Conservation (phyloP, 2,329 filamentous ascomycete species). For the Nigrograna mackinnonii region DNA sequence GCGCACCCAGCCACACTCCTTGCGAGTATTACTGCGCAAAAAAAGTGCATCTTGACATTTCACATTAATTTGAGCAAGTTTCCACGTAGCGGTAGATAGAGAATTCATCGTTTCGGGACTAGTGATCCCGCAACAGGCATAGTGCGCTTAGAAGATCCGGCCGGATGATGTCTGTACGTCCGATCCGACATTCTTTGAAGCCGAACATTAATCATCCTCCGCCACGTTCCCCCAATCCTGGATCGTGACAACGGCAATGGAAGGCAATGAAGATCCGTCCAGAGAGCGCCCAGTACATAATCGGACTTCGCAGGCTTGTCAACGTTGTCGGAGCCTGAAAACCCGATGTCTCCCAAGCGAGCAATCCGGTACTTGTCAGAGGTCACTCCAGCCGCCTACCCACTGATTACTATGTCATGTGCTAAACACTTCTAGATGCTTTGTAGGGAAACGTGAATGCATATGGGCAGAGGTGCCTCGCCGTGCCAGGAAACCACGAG, state of each 20-base stretch:
- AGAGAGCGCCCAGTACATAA: conserved; percentile 11
- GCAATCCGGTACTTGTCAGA: conserved; percentile 29
- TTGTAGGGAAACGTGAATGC: conserved; percentile 27
- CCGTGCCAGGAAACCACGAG: conserved; percentile 26
- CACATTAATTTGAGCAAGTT: no score
- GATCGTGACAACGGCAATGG: conserved; percentile 21
- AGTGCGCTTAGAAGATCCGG: conserved; percentile 11
- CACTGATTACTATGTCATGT: neutral
- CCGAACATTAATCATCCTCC: no score
- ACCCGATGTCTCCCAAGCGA: conserved; percentile 36
- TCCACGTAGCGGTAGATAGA: no score
- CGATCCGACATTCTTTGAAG: conserved; percentile 1
- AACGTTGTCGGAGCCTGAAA: conserved; percentile 36
- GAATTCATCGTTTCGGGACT: no score
- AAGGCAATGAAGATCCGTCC: conserved; percentile 19
- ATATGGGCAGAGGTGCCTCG: conserved; percentile 35
- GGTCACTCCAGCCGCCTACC: conserved; percentile 15
- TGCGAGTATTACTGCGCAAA: no score
- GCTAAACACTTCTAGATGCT: conserved; percentile 31
- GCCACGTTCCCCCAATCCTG: no score
- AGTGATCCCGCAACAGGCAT: neutral
- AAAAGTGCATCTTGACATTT: no score
- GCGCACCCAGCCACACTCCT: no score
- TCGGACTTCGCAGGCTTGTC: conserved; percentile 35
- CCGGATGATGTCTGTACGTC: neutral